These are phyloP conservation scores for Backusella parvicylindrica DNA, from an alignment of 192 early-diverging fungal species.

Conservation along the genomic window DNA sequence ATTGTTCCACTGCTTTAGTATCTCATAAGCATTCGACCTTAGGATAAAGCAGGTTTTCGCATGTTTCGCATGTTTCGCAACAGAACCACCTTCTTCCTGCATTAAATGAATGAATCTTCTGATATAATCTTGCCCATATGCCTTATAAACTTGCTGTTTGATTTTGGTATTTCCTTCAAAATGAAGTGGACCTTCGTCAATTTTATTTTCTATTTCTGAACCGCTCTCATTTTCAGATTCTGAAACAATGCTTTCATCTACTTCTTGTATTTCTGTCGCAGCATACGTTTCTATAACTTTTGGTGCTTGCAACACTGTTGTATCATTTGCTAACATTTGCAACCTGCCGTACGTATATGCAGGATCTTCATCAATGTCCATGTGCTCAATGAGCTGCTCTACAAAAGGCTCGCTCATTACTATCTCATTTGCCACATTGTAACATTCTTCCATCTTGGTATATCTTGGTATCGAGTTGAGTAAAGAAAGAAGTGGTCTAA, in stretches of 20 bases:
- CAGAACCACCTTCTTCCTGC: constrained; percentile 8
- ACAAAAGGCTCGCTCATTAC: background rate
- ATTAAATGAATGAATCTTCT: background rate
- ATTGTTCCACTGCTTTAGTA: background rate
- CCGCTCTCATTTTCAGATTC: too few species aligned
- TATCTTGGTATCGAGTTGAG: too few species aligned
- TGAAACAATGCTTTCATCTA: too few species aligned
- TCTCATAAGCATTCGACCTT: constrained; percentile 1
- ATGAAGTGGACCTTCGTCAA: background rate
- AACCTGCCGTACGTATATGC: too few species aligned
- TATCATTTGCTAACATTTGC: too few species aligned
- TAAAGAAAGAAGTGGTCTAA: too few species aligned
- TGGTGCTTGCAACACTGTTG: too few species aligned
- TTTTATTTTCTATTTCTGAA: too few species aligned
- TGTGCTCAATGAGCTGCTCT: background rate
- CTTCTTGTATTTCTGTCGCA: too few species aligned
- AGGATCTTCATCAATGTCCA: background rate
- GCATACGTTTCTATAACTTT: too few species aligned
- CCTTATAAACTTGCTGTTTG: background rate
- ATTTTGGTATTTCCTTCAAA: background rate
- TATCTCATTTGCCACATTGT: too few species aligned
- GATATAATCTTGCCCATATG: background rate
- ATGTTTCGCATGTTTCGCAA: background rate
- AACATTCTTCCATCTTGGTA: too few species aligned
- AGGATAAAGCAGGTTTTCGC: background rate